These are phyloP conservation scores for Ampelomyces quisqualis DNA, from an alignment of 2,329 filamentous ascomycete genomes.

Conservation along the genomic window DNA sequence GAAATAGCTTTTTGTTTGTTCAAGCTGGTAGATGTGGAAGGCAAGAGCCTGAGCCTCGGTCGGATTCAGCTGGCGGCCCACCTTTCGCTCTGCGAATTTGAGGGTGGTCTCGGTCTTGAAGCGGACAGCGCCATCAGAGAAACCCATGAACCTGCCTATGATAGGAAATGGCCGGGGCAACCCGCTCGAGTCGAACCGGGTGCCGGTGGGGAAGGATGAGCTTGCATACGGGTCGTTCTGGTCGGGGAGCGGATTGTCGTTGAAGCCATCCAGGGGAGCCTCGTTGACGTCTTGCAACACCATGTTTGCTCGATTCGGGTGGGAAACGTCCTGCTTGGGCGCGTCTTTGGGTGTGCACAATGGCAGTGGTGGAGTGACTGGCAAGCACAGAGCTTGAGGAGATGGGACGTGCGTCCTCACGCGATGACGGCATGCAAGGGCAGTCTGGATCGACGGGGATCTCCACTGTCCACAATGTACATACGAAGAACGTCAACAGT, in stretches of 20 bases:
- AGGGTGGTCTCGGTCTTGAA: conserved; percentile 38
- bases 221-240: conserved; percentile 43
- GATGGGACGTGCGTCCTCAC: conserved; percentile 14
- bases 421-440: conserved; percentile 33
- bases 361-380: too few species aligned
- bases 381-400: too few species aligned
- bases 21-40: conserved; percentile 42
- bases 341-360: conserved; percentile 39
- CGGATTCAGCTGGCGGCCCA: conserved; percentile 42
- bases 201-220: conserved; percentile 10
- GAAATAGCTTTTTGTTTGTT: conserved; percentile 45
- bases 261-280: conserved; percentile 33
- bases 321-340: conserved; percentile 21
- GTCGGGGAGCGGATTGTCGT: conserved; percentile 34
- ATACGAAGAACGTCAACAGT: not conserved
- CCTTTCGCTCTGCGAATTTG: conserved; percentile 32
- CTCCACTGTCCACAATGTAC: conserved; percentile 1
- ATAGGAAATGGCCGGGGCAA: conserved; percentile 43
- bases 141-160: conserved; percentile 34
- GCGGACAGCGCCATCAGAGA: conserved; percentile 26
- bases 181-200: conserved; percentile 41
- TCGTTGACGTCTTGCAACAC: conserved; percentile 45
- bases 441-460: conserved; percentile 10
- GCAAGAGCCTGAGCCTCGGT: conserved; percentile 49
- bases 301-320: conserved; percentile 29